Percentiles rank a stretch among this genome's conserved stretches.
Evolutionary conservation across 768 basidiomycete genomes (phyloP).

Genomic region (Exidia glandulosa): DNA sequence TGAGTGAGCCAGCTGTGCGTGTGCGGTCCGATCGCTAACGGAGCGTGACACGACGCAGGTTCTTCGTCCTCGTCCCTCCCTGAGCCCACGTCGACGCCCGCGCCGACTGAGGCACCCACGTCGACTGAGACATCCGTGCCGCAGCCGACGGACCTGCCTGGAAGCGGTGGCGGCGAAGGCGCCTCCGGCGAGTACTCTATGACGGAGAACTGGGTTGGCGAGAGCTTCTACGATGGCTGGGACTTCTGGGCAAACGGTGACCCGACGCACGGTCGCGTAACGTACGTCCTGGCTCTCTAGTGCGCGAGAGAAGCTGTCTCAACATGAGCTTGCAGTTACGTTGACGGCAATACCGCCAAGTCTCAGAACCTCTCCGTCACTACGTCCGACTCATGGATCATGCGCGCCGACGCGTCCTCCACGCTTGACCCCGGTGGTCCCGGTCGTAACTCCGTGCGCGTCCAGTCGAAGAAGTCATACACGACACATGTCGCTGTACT

Average conservation of each 20-base stretch:
- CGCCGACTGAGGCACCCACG: background rate
- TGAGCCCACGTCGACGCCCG: background rate
- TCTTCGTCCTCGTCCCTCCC: background rate
- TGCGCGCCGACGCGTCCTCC: conserved; percentile 43
- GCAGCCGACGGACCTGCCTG: no score
- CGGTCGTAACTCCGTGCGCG: conserved; percentile 48
- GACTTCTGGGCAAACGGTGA: background rate
- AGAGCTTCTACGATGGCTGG: background rate
- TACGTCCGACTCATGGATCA: conserved; percentile 38
- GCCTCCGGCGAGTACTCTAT: background rate
- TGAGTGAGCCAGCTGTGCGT: background rate
- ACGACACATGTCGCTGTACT: conserved; percentile 44
- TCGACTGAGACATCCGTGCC: background rate
- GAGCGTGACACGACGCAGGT: background rate
- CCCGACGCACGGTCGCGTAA: background rate
- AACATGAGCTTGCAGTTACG: background rate
- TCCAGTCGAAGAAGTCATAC: conserved; percentile 42
- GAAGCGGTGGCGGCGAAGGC: background rate
- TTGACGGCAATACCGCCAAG: conserved; percentile 32
- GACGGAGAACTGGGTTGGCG: background rate
- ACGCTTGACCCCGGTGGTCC: conserved; percentile 34
- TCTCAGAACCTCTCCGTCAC: conserved; percentile 47
- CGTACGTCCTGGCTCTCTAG: background rate
- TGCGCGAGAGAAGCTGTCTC: background rate
- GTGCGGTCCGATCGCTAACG: background rate